phyloP scores from a whole-genome alignment of 768 basidiomycete species.

The Glaciozyma antarctica region DNA sequence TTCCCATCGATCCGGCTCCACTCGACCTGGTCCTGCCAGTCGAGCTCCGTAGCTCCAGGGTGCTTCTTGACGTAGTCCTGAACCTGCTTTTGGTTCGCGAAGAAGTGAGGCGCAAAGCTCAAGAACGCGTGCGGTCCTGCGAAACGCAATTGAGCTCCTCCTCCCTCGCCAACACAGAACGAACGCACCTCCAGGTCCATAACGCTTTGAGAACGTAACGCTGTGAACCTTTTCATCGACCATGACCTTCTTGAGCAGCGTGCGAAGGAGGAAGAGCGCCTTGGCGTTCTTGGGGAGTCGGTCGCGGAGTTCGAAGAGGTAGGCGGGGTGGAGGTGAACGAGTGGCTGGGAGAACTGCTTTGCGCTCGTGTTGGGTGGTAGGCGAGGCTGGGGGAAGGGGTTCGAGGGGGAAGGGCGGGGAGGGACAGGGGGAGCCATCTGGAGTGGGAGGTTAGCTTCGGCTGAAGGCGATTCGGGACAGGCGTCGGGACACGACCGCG shows the following conservation, averaged over 20 bases:
- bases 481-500: too few relatives aligned
- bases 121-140: neutral
- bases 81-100: neutral
- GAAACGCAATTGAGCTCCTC: neutral
- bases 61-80: neutral
- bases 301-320: conserved; percentile 1
- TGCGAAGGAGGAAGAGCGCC: neutral
- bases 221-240: neutral
- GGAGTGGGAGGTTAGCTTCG: too few relatives aligned
- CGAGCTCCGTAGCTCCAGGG: neutral
- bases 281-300: neutral
- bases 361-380: neutral
- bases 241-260: neutral
- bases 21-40: neutral
- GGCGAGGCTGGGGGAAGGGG: neutral
- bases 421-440: too few relatives aligned
- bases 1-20: neutral
- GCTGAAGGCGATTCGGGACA: too few relatives aligned
- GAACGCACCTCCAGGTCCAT: neutral
- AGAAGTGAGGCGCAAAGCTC: neutral
- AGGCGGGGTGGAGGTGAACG: neutral
- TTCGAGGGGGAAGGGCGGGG: too few relatives aligned
- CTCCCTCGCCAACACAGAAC: neutral
- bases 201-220: neutral
- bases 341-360: neutral